Evolutionary conservation across 2,329 filamentous ascomycete genomes (phyloP).

Genomic region (Colletotrichum sp.): DNA sequence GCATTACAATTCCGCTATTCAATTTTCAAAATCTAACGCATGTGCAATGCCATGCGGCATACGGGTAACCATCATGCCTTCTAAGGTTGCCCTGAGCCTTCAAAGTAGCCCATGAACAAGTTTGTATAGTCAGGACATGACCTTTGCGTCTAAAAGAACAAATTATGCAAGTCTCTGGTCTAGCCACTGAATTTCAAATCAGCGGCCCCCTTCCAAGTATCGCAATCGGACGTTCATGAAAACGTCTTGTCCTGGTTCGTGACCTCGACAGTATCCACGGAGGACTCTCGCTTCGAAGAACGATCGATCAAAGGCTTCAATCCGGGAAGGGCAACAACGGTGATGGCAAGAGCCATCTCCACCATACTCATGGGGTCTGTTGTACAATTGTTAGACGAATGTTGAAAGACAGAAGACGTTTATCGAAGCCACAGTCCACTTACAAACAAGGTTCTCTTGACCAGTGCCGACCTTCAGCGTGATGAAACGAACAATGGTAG

Average conservation of each 20-base stretch:
- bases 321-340: constrained; percentile 25
- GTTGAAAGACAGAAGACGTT: not conserved
- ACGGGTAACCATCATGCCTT: not conserved
- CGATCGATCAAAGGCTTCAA: constrained; percentile 26
- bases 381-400: not conserved
- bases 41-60: not conserved
- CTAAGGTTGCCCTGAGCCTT: not conserved
- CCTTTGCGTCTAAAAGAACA: not conserved
- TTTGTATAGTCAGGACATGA: not conserved
- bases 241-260: constrained; percentile 8
- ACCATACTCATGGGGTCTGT: constrained; percentile 25
- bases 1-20: not conserved
- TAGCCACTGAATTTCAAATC: not conserved
- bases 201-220: not conserved
- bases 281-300: not conserved
- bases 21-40: not conserved
- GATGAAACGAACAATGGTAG: constrained; percentile 28
- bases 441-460: constrained; percentile 30
- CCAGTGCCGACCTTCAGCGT: constrained; percentile 27
- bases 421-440: not conserved
- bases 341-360: constrained; percentile 27
- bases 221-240: not conserved
- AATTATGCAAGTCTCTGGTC: not conserved
- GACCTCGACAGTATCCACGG: constrained; percentile 10
- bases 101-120: not conserved